Evolutionary conservation across 169 alveolate species (phyloP), one percentile per base, ranked within the genome.

Genomic region (Plasmodium yoelii): DNA sequence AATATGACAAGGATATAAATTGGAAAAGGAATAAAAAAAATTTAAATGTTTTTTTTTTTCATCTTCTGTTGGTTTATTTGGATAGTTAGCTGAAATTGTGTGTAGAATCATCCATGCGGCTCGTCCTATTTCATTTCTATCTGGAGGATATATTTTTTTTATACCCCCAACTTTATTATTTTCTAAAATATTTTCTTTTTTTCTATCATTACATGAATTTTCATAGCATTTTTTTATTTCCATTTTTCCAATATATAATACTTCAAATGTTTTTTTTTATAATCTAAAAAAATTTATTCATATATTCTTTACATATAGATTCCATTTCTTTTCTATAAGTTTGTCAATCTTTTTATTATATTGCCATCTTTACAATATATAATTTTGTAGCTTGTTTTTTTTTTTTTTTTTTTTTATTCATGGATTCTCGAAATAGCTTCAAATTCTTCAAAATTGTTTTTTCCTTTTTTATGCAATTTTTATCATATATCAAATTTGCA

Each of bases 71-170:
- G 97, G 97, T 1, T 74, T 19, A 19, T 87, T 87, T 0, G 97
- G 97, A 60, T 90, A 95, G n/a, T 92, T 73, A 1, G 97, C 95
- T 0, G 97, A 94, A 55, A 93, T 77, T n/a, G 97, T 73, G 47
- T 95, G 97, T 75, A 95, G 72, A 56, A 92, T 73, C 67, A 92
- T 61, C 97, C 97, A 95, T 0, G 96, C 92, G 49, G 97, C 96
- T 18, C 96, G 61, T 13, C 97, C 97, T 56, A 95, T 88, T 61
- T 95, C 96, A 28, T 44, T 89, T 47, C 98, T 88, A 44, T 88
- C 93, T 3, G 97, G 97, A 47, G 97, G 97, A 4, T 82, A 56
- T 22, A 65, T 56, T 13, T 64, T 57, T 34, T 57, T 67, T 28
- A 70, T 68, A 8, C 80, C 82, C 18, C 55, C 92, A 28, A 57